Evolutionary conservation across 805 yeast genomes (phyloP), one percentile per base, ranked within the genome.

Genomic region (Zygosaccharomyces gambellarensis): DNA sequence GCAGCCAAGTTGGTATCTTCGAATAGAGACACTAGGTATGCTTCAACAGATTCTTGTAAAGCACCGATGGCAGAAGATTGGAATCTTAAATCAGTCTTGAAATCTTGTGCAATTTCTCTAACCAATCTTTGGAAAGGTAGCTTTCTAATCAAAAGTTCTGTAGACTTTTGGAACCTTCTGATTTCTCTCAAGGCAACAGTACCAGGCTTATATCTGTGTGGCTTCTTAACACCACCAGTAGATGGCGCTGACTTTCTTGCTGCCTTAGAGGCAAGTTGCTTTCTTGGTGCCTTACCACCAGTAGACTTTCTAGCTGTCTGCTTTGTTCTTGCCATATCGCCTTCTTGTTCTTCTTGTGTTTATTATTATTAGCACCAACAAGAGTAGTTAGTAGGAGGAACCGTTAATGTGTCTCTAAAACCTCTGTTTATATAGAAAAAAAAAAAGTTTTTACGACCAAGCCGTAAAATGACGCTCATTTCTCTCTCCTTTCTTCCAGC

Each of bases 1-100:
- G 98, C 97, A 78, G 97, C 94, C 78, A 92, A 81, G 80, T 90
- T 92, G 60, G 98, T 94, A 74, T 94, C 98, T 79, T 92, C 98
- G 63, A 92, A 94, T 67, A 92, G 76, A 53, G 96, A 88, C 48
- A 92, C 97, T 65, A 94, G 79, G 81, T 90, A 94, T 67, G 97
- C 97, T 80, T 92, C 99, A 56, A 92, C 96, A 56, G 98, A 90
- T 77, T 94, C 99, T 75, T 92, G 99, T 65, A 92, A 79, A 61
- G 99, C 99, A 76, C 96, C 90, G 60, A 92, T 86, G 59, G 99
- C 99, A 59, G 95, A 87, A 50, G 96, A 87, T 74, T 92, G 97
- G 85, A 94, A 92, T 80, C 96, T 85, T 73, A 90, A 81, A 70
- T 87, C 95, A 63, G 92, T 82, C 78, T 85, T 86, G 82, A 87